Conservation (phyloP, 192 early-diverging fungal species). For the Ambispora gerdemannii region DNA sequence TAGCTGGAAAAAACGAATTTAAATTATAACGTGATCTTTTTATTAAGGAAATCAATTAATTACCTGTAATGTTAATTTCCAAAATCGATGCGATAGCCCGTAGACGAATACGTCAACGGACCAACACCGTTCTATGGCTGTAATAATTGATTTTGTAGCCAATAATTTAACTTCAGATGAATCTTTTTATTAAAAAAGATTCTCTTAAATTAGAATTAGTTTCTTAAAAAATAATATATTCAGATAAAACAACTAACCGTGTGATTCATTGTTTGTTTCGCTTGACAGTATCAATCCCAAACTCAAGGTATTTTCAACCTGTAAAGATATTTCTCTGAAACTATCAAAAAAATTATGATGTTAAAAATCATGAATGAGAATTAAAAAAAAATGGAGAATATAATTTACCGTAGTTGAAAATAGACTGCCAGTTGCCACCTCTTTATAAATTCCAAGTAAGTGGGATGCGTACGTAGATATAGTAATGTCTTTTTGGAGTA, state of each 20-base stretch:
- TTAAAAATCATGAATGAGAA: too few species aligned
- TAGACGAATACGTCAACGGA: slow-evolving; percentile 56
- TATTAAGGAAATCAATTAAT: slow-evolving; percentile 31
- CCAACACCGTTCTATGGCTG: slow-evolving; percentile 59
- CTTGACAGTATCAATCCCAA: slow-evolving; percentile 4
- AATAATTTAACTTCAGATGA: slow-evolving; percentile 34
- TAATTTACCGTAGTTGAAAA: slow-evolving; percentile 52
- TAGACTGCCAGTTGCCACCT: slow-evolving; percentile 61
- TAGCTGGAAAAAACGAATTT: slow-evolving; percentile 25
- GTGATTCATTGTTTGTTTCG: slow-evolving; percentile 11
- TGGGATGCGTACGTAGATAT: slow-evolving; percentile 47
- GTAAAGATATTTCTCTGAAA: slow-evolving; percentile 46
- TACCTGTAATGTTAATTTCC: slow-evolving; percentile 61
- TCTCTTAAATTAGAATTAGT: too few species aligned
- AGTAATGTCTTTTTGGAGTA: slow-evolving; percentile 43
- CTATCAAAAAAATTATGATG: too few species aligned
- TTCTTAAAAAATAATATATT: too few species aligned
- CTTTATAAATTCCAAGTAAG: slow-evolving; percentile 55
- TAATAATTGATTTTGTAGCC: slow-evolving; percentile 46
- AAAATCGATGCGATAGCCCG: slow-evolving; percentile 53
- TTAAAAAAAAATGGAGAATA: too few species aligned
- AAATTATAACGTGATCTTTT: too few species aligned
- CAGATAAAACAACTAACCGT: too few species aligned
- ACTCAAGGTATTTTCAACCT: slow-evolving; percentile 41
- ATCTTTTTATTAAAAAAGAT: background rate